These are phyloP conservation scores for Gossypium anomalum DNA, from an alignment of 345 rosid species.

Conservation along the genomic window DNA sequence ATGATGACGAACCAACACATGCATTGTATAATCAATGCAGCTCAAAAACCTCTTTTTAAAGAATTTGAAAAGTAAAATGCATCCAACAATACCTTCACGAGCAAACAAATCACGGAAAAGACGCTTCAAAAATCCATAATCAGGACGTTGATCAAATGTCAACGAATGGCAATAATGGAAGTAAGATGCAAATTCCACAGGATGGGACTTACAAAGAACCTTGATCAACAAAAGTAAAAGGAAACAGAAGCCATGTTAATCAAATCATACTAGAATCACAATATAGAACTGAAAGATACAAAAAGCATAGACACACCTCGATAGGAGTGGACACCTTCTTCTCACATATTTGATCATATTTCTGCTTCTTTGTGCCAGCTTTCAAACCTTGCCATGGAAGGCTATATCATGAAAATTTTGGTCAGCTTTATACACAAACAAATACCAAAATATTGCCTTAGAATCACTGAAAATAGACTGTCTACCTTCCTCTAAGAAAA, in stretches of 20 bases:
- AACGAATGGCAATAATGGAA: slow-evolving; percentile 82
- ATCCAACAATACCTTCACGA: slow-evolving; percentile 56
- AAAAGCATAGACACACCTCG: slow-evolving; percentile 44
- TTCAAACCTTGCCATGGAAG: slow-evolving; percentile 96
- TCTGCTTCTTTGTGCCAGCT: slow-evolving; percentile 87
- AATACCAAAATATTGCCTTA: background rate
- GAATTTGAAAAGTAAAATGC: background rate
- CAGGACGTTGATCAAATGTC: slow-evolving; percentile 80
- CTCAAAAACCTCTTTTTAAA: background rate
- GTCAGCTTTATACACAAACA: background rate
- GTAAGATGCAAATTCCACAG: slow-evolving; percentile 70
- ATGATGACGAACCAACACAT: no score
- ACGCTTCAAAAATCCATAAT: slow-evolving; percentile 78
- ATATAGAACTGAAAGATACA: background rate
- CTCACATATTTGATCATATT: slow-evolving; percentile 83
- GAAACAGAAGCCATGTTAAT: slow-evolving; percentile 9
- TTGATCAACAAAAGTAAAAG: slow-evolving; percentile 16
- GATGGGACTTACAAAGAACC: slow-evolving; percentile 77
- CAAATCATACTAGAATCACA: background rate
- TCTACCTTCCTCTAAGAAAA: slow-evolving; percentile 87
- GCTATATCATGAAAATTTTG: slow-evolving; percentile 34
- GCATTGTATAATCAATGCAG: background rate
- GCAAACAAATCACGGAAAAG: slow-evolving; percentile 71
- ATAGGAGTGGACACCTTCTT: slow-evolving; percentile 90
- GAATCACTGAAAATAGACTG: background rate